phyloP scores from a whole-genome alignment of 148 eudicot genomes.

The Polygonum aviculare region DNA sequence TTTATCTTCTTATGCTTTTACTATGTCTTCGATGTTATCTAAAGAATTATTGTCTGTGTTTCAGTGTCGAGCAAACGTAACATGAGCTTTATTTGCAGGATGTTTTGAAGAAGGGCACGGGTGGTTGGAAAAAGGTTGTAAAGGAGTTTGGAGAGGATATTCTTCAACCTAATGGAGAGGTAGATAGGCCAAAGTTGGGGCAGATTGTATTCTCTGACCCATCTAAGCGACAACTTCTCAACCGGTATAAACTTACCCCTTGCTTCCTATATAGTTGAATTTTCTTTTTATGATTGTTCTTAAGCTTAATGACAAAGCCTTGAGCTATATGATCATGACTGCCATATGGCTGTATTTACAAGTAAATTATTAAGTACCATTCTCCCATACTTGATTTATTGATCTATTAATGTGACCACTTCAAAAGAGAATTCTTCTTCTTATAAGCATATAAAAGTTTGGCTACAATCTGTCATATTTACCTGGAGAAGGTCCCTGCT shows the following conservation, averaged over 20 bases:
- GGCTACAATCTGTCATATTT: not conserved
- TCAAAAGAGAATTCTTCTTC: not conserved
- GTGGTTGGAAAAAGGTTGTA: conserved; percentile 89
- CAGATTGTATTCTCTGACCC: conserved; percentile 75
- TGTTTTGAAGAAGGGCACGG: conserved; percentile 87
- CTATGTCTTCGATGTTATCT: not conserved
- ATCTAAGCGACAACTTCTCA: conserved; percentile 72
- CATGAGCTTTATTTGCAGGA: conserved; percentile 30
- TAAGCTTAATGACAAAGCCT: not conserved
- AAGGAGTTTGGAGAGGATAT: conserved; percentile 80
- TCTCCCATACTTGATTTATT: not conserved
- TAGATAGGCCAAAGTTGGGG: conserved; percentile 77
- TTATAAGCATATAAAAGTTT: too few species aligned
- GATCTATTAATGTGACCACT: not conserved
- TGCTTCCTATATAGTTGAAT: not conserved
- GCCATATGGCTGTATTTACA: too few species aligned
- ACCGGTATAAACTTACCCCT: conserved; percentile 37
- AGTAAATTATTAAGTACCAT: not conserved
- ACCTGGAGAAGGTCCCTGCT: not conserved
- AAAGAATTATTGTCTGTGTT: not conserved
- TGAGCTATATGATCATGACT: not conserved
- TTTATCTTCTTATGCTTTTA: not conserved
- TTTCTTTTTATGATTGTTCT: not conserved
- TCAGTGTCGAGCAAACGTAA: not conserved
- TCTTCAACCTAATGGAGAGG: conserved; percentile 69